Evolutionary conservation across 208 protist species (phyloP).

Genomic region (Acanthamoeba castellanii): DNA sequence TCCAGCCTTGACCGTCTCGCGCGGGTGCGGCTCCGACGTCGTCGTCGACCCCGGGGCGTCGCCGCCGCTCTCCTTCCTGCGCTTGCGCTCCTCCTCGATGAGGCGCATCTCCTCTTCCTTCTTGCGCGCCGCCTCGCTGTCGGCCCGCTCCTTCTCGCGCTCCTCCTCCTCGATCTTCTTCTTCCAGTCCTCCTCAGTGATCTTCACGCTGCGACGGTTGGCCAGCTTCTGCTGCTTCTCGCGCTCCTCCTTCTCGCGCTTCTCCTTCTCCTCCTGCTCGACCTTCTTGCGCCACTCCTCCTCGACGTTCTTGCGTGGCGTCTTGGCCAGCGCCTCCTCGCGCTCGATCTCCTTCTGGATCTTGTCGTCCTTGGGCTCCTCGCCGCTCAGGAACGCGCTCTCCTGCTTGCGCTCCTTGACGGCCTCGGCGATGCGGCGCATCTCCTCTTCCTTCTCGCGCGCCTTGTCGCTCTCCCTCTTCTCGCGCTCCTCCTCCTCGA

Average conservation of each 20-base stretch:
- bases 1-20: not conserved
- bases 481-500: slow-evolving; percentile 63
- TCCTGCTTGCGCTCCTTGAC: slow-evolving; percentile 66
- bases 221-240: slow-evolving; percentile 52
- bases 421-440: slow-evolving; percentile 18
- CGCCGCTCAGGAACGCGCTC: slow-evolving; percentile 16
- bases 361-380: not conserved
- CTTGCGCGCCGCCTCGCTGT: not conserved
- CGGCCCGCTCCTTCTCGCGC: slow-evolving; percentile 28
- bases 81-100: not conserved
- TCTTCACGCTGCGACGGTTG: not conserved
- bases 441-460: slow-evolving; percentile 52
- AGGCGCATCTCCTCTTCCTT: not conserved
- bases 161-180: slow-evolving; percentile 55
- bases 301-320: slow-evolving; percentile 31
- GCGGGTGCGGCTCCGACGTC: not conserved
- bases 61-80: not conserved
- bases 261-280: slow-evolving; percentile 61
- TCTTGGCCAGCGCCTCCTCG: not conserved
- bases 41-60: not conserved
- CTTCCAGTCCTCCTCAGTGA: slow-evolving; percentile 58
- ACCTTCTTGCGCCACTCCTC: slow-evolving; percentile 61
- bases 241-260: slow-evolving; percentile 45
- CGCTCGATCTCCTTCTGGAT: slow-evolving; percentile 43
- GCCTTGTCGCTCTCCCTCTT: slow-evolving; percentile 12